These are phyloP conservation scores for Pyrenochaeta sp. DNA, from an alignment of 2,329 filamentous ascomycete species.

Conservation along the genomic window DNA sequence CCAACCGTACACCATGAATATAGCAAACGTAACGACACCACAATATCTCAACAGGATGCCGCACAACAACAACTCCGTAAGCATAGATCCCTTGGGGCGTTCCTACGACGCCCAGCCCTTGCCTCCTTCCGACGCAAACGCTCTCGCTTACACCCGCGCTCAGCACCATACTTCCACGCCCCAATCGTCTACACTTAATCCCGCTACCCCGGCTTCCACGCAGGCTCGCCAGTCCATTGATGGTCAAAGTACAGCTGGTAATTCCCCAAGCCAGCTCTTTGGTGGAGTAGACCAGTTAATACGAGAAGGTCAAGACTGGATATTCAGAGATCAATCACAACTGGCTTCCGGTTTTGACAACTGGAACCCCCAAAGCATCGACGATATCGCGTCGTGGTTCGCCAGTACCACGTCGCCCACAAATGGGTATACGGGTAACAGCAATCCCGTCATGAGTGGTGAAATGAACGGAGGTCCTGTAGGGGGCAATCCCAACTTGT, in stretches of 20 bases:
- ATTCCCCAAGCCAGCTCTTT: conserved; percentile 62
- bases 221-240: conserved; percentile 37
- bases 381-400: conserved; percentile 43
- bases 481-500: conserved; percentile 16
- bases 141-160: conserved; percentile 40
- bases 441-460: conserved; percentile 4
- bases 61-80: conserved; percentile 30
- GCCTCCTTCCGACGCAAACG: conserved; percentile 39
- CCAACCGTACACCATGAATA: conserved; percentile 41
- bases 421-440: conserved; percentile 7
- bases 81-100: conserved; percentile 32
- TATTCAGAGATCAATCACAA: conserved; percentile 67
- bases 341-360: conserved; percentile 69
- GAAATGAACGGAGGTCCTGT: conserved; percentile 29
- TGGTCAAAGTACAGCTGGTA: conserved; percentile 34
- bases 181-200: conserved; percentile 19
- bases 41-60: conserved; percentile 32
- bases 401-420: conserved; percentile 24
- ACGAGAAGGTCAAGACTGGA: conserved; percentile 68
- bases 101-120: conserved; percentile 36
- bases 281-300: conserved; percentile 67
- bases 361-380: conserved; percentile 55
- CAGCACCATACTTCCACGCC: conserved; percentile 35
- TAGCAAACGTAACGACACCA: conserved; percentile 31
- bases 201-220: conserved; percentile 32